These are phyloP conservation scores for Naematelia encephala DNA, from an alignment of 768 basidiomycete genomes.

Conservation along the genomic window DNA sequence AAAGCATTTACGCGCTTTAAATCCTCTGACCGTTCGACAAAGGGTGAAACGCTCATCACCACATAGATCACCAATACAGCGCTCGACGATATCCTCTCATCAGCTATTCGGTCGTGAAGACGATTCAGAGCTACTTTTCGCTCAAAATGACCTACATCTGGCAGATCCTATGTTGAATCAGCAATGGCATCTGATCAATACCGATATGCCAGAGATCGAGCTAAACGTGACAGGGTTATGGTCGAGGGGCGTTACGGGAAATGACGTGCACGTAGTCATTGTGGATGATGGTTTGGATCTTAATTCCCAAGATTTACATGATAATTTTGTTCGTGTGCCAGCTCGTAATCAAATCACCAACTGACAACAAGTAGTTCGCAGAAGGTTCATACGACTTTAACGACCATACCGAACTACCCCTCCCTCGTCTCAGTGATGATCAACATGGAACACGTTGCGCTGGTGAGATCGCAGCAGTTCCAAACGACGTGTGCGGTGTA, in stretches of 20 bases:
- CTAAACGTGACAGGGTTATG: conserved; percentile 93
- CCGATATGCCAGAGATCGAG: conserved; percentile 64
- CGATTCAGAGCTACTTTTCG: conserved; percentile 51
- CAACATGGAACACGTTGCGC: conserved; percentile 98
- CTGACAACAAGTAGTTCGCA: conserved; percentile 59
- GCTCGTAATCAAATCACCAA: too few species aligned
- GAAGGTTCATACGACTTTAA: conserved; percentile 94
- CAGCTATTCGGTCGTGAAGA: conserved; percentile 3
- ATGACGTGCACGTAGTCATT: conserved; percentile 78
- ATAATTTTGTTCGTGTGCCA: conserved; percentile 98
- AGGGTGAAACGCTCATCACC: conserved; percentile 48
- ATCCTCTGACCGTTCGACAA: conserved; percentile 40
- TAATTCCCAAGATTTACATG: conserved; percentile 75
- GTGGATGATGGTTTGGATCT: conserved; percentile 96
- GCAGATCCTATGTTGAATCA: conserved; percentile 73
- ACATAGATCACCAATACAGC: neutral
- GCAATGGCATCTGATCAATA: conserved; percentile 96
- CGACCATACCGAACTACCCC: conserved; percentile 81
- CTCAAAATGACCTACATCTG: conserved; percentile 61
- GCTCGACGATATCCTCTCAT: neutral
- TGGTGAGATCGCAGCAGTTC: conserved; percentile 88
- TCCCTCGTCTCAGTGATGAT: conserved; percentile 82
- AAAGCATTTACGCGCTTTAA: conserved; percentile 24
- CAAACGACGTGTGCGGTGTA: conserved; percentile 89
- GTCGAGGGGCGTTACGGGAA: conserved; percentile 84